Evolutionary conservation across 139 green algal species (phyloP).

Genomic region (Coelastrella sp.): DNA sequence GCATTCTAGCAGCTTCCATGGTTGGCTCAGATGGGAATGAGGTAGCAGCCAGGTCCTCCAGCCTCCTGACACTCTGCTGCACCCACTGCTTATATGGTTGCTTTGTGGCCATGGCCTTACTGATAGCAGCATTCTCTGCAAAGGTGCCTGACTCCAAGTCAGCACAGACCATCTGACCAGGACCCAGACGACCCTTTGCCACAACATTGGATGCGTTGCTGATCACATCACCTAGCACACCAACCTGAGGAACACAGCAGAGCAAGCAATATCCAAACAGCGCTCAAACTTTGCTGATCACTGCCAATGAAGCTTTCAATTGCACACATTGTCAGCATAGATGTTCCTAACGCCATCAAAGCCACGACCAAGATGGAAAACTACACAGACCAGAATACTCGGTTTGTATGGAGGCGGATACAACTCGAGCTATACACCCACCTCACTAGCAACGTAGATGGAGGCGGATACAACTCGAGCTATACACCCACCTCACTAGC

Average conservation of each 20-base stretch:
- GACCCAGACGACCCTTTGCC: conserved; percentile 95
- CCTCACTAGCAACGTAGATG: conserved; percentile 95
- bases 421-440: conserved; percentile 49
- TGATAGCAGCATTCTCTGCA: conserved; percentile 86
- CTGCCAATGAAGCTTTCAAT: too few relatives aligned
- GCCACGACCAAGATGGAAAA: too few relatives aligned
- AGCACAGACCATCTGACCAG: conserved; percentile 96
- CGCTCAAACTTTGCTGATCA: too few relatives aligned
- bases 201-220: conserved; percentile 87
- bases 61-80: conserved; percentile 53
- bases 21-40: conserved; percentile 55
- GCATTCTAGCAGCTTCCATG: conserved; percentile 65
- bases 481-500: conserved; percentile 88
- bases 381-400: too few relatives aligned
- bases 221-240: conserved; percentile 93
- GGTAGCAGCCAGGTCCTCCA: conserved; percentile 67
- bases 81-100: conserved; percentile 94
- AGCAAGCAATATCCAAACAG: too few relatives aligned
- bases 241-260: conserved; percentile 67
- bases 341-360: too few relatives aligned
- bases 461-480: neutral
- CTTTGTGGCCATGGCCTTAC: conserved; percentile 74
- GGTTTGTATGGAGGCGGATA: neutral
- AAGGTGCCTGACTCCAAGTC: conserved; percentile 76
- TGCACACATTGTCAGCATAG: too few relatives aligned